Evolutionary conservation across 83 land plant species (phyloP), one percentile per base, ranked within the genome.

Genomic region (Diphasiastrum complanatum): DNA sequence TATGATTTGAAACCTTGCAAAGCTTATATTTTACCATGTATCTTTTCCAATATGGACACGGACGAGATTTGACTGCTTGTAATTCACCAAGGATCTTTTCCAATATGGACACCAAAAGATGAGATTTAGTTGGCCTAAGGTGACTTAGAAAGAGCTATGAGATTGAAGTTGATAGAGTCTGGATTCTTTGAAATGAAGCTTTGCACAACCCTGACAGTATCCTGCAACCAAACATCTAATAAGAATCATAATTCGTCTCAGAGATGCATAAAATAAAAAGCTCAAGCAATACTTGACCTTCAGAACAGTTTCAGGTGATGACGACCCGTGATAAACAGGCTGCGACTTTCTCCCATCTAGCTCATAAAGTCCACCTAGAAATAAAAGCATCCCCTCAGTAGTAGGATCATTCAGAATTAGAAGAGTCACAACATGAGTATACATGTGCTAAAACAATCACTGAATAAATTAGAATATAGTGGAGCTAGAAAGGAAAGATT

Each of bases 131-230:
- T n/a, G n/a, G n/a, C n/a, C n/a, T n/a, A n/a, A n/a, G n/a, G n/a
- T n/a, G n/a, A n/a, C 33, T 79, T 91, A 18, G 85, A 85, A 28
- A 91, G 65, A 0, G 96, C 83, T 6, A 91, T 91, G 51, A 88
- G 87, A 58, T 83, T 91, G 77, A 91, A 91, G 60, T 88, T 86
- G n/a, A 77, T 56, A 6, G 97, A 91, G n/a, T 77, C 72, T 1
- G 97, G 96, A 50, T 77, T 85, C 37, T 75, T 82, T 65, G 80
- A 46, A 52, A 88, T 80, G 49, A 88, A 74, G 5, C 52, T 47
- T 61, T 79, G 68, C 45, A 91, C 78, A 58, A 88, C 91, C 70
- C 79, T 77, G 16, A 85, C 83, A 36, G 97, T 80, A 76, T 91
- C 96, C 97, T 91, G 87, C 55, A 47, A 58, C 10, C 3, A 46